These are phyloP conservation scores for Arthrobotrys sinensis DNA, from an alignment of 2,329 filamentous ascomycete genomes.

Conservation along the genomic window DNA sequence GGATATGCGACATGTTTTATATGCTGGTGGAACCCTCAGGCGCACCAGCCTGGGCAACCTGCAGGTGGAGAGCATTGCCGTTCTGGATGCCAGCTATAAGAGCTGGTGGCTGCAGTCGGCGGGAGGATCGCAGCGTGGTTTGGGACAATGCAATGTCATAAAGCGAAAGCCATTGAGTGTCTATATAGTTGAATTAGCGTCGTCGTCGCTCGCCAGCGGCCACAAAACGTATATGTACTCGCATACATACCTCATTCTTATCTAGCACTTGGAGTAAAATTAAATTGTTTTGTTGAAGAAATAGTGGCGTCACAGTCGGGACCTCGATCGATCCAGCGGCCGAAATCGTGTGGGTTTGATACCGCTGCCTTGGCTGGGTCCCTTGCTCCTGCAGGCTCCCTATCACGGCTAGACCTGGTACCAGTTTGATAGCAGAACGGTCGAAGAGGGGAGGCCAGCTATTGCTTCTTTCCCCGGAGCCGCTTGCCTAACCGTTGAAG, in stretches of 20 bases:
- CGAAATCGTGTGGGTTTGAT: conserved; percentile 26
- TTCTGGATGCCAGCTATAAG: neutral
- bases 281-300: neutral
- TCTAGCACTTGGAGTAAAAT: neutral
- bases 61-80: conserved; percentile 18
- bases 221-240: neutral
- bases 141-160: neutral
- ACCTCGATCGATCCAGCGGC: conserved; percentile 29
- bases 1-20: conserved; percentile 13
- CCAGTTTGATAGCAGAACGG: neutral
- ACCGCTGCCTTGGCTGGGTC: conserved; percentile 18
- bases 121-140: neutral
- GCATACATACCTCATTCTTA: conserved; percentile 13
- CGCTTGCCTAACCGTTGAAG: conserved; percentile 12
- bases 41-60: conserved; percentile 4
- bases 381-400: conserved; percentile 25
- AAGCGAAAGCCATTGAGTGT: neutral
- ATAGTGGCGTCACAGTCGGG: conserved; percentile 21
- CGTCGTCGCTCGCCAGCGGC: neutral
- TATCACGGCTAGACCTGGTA: conserved; percentile 16
- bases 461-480: conserved; percentile 23
- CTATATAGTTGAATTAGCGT: conserved; percentile 16
- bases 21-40: conserved; percentile 17
- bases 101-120: neutral
- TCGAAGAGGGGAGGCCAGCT: neutral